Evolutionary conservation across 345 rosid species (phyloP).

Genomic region (Hypericum perforatum): DNA sequence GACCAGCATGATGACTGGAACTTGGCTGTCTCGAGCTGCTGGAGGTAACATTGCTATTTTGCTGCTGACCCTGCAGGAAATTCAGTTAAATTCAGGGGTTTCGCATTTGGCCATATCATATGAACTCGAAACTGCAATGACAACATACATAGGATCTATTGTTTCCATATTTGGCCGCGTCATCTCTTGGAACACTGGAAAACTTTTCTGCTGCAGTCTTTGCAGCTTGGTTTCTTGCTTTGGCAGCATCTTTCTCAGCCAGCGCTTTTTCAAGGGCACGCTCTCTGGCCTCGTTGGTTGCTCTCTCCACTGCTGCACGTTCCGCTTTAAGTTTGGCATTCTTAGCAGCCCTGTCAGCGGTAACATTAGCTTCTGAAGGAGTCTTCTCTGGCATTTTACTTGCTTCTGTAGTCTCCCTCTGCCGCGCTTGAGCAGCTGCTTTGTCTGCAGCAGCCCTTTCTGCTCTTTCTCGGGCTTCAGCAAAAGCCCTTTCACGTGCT

Average conservation of each 20-base stretch:
- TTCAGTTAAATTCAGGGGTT: slow-evolving; percentile 3
- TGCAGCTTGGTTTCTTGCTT: slow-evolving; percentile 38
- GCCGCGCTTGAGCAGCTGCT: slow-evolving; percentile 52
- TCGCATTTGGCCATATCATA: slow-evolving; percentile 4
- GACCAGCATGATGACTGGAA: slow-evolving; percentile 41
- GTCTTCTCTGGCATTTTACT: slow-evolving; percentile 47
- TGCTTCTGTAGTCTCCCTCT: slow-evolving; percentile 40
- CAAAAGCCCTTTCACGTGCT: slow-evolving; percentile 90
- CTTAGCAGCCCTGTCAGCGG: slow-evolving; percentile 31
- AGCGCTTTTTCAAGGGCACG: slow-evolving; percentile 83
- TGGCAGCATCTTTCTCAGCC: slow-evolving; percentile 44
- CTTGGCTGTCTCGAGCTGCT: slow-evolving; percentile 23
- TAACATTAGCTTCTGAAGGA: slow-evolving; percentile 37
- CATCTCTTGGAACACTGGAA: slow-evolving; percentile 39
- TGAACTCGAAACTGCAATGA: neutral
- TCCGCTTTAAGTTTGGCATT: slow-evolving; percentile 74
- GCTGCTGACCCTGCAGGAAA: slow-evolving; percentile 48
- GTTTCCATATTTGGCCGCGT: slow-evolving; percentile 32
- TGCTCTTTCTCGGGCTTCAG: slow-evolving; percentile 67
- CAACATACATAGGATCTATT: slow-evolving; percentile 17
- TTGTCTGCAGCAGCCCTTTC: slow-evolving; percentile 60
- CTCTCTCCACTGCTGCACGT: slow-evolving; percentile 95
- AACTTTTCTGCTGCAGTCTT: slow-evolving; percentile 15
- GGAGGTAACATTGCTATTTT: slow-evolving; percentile 36
- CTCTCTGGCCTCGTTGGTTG: slow-evolving; percentile 80